phyloP scores from a whole-genome alignment of 768 basidiomycete genomes.

The Collybia sp. region DNA sequence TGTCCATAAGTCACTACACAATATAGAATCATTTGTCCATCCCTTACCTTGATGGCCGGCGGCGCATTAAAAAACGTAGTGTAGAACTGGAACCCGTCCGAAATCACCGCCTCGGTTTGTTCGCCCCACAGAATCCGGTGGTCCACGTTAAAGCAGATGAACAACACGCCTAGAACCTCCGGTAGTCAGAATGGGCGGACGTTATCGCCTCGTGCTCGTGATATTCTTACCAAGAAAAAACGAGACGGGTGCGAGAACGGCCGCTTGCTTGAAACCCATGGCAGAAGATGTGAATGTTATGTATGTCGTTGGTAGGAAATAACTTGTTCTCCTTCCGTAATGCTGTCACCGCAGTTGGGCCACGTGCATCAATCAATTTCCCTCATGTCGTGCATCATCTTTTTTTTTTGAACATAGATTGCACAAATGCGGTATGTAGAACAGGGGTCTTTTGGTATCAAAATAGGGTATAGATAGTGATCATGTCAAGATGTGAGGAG shows the following conservation, averaged over 20 bases:
- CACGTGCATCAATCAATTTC: background rate
- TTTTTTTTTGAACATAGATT: background rate
- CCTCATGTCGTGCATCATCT: background rate
- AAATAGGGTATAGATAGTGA: slow-evolving; percentile 29
- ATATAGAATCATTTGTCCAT: background rate
- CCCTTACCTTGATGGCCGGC: slow-evolving; percentile 81
- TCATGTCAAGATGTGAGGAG: slow-evolving; percentile 9
- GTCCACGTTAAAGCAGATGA: slow-evolving; percentile 86
- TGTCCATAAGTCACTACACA: slow-evolving; percentile 20
- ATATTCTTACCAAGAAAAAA: slow-evolving; percentile 77
- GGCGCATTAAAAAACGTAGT: slow-evolving; percentile 91
- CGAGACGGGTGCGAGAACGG: slow-evolving; percentile 81
- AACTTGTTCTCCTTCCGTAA: background rate
- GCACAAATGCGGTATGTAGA: background rate
- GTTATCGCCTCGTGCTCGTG: no score
- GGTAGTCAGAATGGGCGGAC: background rate
- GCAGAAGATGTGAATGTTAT: slow-evolving; percentile 8
- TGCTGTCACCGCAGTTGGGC: background rate
- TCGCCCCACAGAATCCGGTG: slow-evolving; percentile 74
- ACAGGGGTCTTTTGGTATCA: slow-evolving; percentile 34
- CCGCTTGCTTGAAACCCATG: slow-evolving; percentile 90
- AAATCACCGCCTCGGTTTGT: slow-evolving; percentile 56
- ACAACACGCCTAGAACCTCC: slow-evolving; percentile 58
- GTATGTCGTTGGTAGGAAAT: slow-evolving; percentile 1
- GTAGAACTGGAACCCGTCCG: slow-evolving; percentile 87